A percentile compares a stretch with the other conserved stretches of the same genome.
These are phyloP conservation scores for Termitomyces sp. DNA, from an alignment of 768 basidiomycete genomes.

Conservation along the genomic window DNA sequence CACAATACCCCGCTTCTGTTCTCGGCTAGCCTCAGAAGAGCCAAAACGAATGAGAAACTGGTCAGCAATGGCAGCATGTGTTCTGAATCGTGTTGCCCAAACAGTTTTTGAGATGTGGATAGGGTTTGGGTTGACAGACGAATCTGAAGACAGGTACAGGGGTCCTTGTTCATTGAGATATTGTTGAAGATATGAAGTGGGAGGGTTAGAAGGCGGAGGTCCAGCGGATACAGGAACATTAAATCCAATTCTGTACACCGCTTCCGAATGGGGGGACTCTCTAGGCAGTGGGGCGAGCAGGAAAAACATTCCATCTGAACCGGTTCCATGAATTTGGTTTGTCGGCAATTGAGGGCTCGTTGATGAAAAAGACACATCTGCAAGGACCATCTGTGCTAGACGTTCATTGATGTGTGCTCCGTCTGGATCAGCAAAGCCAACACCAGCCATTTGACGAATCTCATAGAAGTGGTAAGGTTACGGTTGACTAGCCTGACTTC, in stretches of 20 bases:
- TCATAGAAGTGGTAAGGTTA: constrained; percentile 15
- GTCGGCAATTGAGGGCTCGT: constrained; percentile 20
- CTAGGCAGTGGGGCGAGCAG: constrained; percentile 33
- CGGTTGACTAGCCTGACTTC: background rate
- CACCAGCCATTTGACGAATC: constrained; percentile 38
- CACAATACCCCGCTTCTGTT: constrained; percentile 6
- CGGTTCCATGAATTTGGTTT: constrained; percentile 17
- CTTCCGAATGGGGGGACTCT: constrained; percentile 16
- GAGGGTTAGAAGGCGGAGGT: constrained; percentile 29
- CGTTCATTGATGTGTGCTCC: constrained; percentile 22
- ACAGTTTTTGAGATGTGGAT: constrained; percentile 31
- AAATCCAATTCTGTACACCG: constrained; percentile 36
- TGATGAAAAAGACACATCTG: constrained; percentile 38
- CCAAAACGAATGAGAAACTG: constrained; percentile 27
- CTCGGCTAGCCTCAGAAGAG: background rate
- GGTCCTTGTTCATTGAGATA: constrained; percentile 40
- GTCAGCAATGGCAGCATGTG: constrained; percentile 40
- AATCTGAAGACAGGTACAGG: constrained; percentile 25
- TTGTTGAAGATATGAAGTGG: constrained; percentile 39
- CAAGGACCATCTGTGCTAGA: constrained; percentile 39
- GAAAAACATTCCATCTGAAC: constrained; percentile 28
- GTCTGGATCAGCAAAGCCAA: constrained; percentile 43
- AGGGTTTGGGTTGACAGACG: constrained; percentile 28
- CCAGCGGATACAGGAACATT: constrained; percentile 32
- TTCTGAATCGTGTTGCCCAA: constrained; percentile 47